Conservation (phyloP, 225 moss, liverwort and hornwort genomes). For the Physcomitrellopsis africana region DNA sequence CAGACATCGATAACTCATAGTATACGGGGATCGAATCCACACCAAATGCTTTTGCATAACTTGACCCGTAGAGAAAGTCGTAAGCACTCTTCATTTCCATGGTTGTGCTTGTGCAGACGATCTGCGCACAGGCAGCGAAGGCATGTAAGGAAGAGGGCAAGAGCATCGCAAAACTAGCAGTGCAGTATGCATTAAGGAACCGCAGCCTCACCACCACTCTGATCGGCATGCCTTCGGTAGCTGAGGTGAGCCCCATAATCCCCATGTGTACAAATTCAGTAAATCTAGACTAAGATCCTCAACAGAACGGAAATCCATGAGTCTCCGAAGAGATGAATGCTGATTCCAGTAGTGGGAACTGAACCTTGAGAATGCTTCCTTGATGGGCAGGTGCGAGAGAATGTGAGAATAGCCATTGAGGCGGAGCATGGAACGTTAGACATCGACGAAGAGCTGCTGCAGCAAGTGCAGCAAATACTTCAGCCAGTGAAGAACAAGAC, state of each 20-base stretch:
- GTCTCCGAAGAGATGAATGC: not conserved
- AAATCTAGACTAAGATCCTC: not conserved
- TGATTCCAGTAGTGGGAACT: too few species aligned
- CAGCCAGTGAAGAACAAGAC: conserved; percentile 80
- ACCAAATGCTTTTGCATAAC: not conserved
- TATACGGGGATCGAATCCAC: too few species aligned
- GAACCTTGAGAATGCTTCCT: not conserved
- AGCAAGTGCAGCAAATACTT: conserved; percentile 70
- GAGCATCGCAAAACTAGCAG: conserved; percentile 79
- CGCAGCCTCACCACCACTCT: conserved; percentile 69
- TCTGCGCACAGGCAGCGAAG: conserved; percentile 71
- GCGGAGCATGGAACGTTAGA: conserved; percentile 43
- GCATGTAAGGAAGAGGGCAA: conserved; percentile 77
- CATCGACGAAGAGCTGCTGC: conserved; percentile 59
- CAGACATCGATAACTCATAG: too few species aligned
- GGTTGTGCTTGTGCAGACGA: conserved; percentile 41
- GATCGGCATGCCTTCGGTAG: conserved; percentile 83
- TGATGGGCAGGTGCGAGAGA: conserved; percentile 66
- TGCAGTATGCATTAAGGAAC: conserved; percentile 78
- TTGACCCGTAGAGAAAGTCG: not conserved
- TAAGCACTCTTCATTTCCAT: not conserved
- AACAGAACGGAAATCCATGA: not conserved
- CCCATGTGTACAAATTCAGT: too few species aligned
- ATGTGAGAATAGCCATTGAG: conserved; percentile 70
- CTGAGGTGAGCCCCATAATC: conserved; percentile 49